Conservation (phyloP, 2,329 filamentous ascomycete genomes). For the Leptographium radiaticola region DNA sequence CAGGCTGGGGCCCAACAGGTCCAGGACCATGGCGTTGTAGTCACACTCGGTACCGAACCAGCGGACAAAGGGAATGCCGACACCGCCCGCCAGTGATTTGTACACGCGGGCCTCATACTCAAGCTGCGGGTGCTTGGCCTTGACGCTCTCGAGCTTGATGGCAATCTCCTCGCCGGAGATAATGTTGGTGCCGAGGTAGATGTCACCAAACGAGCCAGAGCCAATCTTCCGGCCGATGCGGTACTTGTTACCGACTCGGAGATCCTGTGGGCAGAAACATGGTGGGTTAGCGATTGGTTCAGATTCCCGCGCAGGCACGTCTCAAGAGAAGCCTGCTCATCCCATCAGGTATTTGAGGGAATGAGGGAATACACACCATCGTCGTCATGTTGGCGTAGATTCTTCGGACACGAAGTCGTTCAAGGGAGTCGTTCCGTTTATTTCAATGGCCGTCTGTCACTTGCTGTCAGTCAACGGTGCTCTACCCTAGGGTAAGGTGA, state of each 20-base stretch:
- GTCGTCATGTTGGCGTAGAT: slow-evolving; percentile 30
- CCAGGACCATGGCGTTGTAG: slow-evolving; percentile 99
- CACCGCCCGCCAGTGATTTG: slow-evolving; percentile 82
- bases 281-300: too few relatives aligned
- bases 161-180: slow-evolving; percentile 99
- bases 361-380: slow-evolving; percentile 27
- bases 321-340: too few relatives aligned
- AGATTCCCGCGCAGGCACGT: neutral
- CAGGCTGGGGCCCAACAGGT: slow-evolving; percentile 86
- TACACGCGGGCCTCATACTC: slow-evolving; percentile 97
- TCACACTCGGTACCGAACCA: slow-evolving; percentile 99
- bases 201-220: slow-evolving; percentile 93
- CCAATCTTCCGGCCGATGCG: slow-evolving; percentile 99
- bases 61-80: slow-evolving; percentile 95
- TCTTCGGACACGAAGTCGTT: slow-evolving; percentile 11
- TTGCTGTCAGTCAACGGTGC: too few relatives aligned
- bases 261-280: slow-evolving; percentile 49
- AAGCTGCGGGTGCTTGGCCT: slow-evolving; percentile 97
- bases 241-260: slow-evolving; percentile 99
- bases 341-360: too few relatives aligned
- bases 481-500: too few relatives aligned
- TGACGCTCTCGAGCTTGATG: slow-evolving; percentile 98
- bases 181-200: slow-evolving; percentile 98
- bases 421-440: neutral
- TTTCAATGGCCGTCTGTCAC: too few relatives aligned